Percentiles rank a stretch among this genome's conserved stretches.
phyloP scores from a whole-genome alignment of 768 basidiomycete genomes.

The Candolleomyces eurysporus region DNA sequence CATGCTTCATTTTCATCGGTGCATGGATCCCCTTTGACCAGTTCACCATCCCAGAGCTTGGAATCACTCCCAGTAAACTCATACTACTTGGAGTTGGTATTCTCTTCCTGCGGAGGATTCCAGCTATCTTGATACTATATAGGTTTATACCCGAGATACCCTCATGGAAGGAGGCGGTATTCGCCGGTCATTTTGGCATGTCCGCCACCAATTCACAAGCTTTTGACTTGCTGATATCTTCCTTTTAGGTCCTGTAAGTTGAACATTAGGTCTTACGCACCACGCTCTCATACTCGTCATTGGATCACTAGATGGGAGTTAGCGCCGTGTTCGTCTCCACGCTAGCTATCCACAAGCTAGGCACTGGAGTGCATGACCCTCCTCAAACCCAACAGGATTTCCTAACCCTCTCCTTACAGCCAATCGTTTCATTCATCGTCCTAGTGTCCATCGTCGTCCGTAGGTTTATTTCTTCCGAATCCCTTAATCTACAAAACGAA shows the following conservation, averaged over 20 bases:
- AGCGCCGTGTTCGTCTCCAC: conserved; percentile 87
- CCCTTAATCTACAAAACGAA: too few relatives aligned
- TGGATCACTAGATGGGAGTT: conserved; percentile 77
- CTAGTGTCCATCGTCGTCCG: conserved; percentile 83
- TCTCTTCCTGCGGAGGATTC: conserved; percentile 76
- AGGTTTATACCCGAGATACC: conserved; percentile 84
- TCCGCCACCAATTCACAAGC: conserved; percentile 2
- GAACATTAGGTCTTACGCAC: too few relatives aligned
- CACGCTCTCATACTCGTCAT: conserved; percentile 6
- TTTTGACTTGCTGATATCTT: not conserved
- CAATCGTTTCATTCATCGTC: conserved; percentile 87
- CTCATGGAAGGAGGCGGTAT: conserved; percentile 83
- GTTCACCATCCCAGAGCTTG: conserved; percentile 56
- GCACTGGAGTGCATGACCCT: conserved; percentile 51
- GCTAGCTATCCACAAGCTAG: conserved; percentile 59
- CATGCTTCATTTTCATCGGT: conserved; percentile 81
- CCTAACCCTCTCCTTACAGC: conserved; percentile 70
- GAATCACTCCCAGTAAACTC: conserved; percentile 72
- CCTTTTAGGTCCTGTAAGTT: conserved; percentile 50
- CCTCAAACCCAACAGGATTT: conserved; percentile 69
- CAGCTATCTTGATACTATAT: conserved; percentile 73
- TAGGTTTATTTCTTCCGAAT: conserved; percentile 29
- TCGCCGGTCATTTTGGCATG: conserved; percentile 87
- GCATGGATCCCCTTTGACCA: conserved; percentile 76
- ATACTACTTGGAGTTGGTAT: conserved; percentile 65